These are phyloP conservation scores for Bertia moriformis DNA, from an alignment of 2,329 filamentous ascomycete species.

Conservation along the genomic window DNA sequence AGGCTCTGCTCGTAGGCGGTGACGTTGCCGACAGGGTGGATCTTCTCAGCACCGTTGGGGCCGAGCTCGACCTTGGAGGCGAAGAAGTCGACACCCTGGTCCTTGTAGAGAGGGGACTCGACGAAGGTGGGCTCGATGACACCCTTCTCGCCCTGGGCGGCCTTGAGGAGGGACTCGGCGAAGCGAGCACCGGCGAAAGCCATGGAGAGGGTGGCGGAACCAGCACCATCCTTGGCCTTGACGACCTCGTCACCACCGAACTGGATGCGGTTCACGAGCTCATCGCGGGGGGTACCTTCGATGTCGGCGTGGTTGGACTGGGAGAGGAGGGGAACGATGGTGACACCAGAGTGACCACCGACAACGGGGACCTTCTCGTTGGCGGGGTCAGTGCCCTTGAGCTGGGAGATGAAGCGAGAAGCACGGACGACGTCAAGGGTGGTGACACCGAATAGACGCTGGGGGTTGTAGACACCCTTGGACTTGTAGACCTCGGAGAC, in stretches of 20 bases:
- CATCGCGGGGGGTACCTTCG: slow-evolving; percentile 31
- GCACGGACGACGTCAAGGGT: slow-evolving; percentile 68
- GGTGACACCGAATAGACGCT: slow-evolving; percentile 68
- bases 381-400: slow-evolving; percentile 55
- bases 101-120: slow-evolving; percentile 60
- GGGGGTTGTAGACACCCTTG: slow-evolving; percentile 63
- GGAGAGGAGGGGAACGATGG: slow-evolving; percentile 63
- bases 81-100: slow-evolving; percentile 50
- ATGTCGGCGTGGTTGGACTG: slow-evolving; percentile 54
- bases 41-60: slow-evolving; percentile 62
- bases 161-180: slow-evolving; percentile 59
- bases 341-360: slow-evolving; percentile 64
- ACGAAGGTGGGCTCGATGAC: slow-evolving; percentile 63
- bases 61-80: slow-evolving; percentile 49
- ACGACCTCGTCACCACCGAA: slow-evolving; percentile 75
- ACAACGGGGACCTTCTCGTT: slow-evolving; percentile 61
- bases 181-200: slow-evolving; percentile 51
- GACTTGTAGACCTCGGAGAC: slow-evolving; percentile 64
- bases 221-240: slow-evolving; percentile 71
- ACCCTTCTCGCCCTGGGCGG: slow-evolving; percentile 56
- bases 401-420: slow-evolving; percentile 61
- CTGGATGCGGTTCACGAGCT: slow-evolving; percentile 58
- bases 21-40: slow-evolving; percentile 52
- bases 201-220: slow-evolving; percentile 76
- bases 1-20: slow-evolving; percentile 56